These are phyloP conservation scores for Chenopodium quinoa DNA, from an alignment of 148 eudicot genomes.

Conservation along the genomic window DNA sequence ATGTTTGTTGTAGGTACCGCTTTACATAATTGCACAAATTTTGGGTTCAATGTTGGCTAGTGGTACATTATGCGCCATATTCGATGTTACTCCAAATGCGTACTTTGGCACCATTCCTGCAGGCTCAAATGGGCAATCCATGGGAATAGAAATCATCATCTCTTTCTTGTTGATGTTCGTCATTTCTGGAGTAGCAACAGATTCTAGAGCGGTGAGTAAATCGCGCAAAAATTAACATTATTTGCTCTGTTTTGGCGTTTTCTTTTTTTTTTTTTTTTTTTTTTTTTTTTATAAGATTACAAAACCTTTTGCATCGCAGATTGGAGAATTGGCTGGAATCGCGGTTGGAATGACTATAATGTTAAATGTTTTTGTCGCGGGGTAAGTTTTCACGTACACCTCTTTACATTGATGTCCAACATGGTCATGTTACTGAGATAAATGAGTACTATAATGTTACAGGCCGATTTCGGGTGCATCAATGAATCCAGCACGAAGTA, in stretches of 20 bases:
- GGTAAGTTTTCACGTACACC: slow-evolving; percentile 28
- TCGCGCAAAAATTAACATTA: background rate
- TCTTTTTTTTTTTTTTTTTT: too few relatives aligned
- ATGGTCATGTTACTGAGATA: background rate
- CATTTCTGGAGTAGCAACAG: slow-evolving; percentile 70
- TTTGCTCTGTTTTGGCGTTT: background rate
- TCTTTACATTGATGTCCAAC: background rate
- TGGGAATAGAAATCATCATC: slow-evolving; percentile 62
- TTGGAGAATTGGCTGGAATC: slow-evolving; percentile 61
- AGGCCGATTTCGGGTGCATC: slow-evolving; percentile 60
- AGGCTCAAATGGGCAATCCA: slow-evolving; percentile 59
- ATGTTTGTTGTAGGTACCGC: slow-evolving; percentile 47
- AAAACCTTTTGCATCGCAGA: slow-evolving; percentile 27
- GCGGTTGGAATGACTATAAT: slow-evolving; percentile 77
- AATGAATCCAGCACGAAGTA: slow-evolving; percentile 58
- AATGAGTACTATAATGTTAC: background rate
- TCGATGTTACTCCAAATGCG: slow-evolving; percentile 49
- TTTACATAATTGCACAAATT: slow-evolving; percentile 60
- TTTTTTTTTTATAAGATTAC: background rate
- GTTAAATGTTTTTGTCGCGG: slow-evolving; percentile 71
- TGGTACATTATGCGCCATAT: slow-evolving; percentile 49
- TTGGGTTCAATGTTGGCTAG: slow-evolving; percentile 73
- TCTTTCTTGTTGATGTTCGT: slow-evolving; percentile 81
- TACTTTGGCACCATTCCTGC: slow-evolving; percentile 72
- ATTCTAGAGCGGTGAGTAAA: slow-evolving; percentile 60